A percentile compares a stretch with the other conserved stretches of the same genome.
Conservation (phyloP, 345 rosid species). For the Gossypium mustelinum region DNA sequence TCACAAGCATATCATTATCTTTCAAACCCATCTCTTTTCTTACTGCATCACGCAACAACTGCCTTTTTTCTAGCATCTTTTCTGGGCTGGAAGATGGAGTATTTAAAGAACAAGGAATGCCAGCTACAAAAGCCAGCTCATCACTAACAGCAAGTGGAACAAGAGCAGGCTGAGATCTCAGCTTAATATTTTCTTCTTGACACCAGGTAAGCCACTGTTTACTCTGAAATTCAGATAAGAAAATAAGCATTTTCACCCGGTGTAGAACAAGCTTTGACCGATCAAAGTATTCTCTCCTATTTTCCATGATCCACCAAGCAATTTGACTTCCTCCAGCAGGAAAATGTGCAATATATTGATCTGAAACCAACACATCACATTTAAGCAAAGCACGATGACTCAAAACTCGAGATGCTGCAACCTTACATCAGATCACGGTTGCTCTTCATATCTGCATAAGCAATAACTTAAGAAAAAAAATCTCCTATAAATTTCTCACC, state of each 20-base stretch:
- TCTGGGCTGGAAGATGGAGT: slow-evolving; percentile 54
- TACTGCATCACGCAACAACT: slow-evolving; percentile 55
- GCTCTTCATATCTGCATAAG: neutral
- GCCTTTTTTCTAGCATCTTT: slow-evolving; percentile 61
- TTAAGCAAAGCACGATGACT: neutral
- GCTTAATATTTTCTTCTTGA: slow-evolving; percentile 69
- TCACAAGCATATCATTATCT: slow-evolving; percentile 75
- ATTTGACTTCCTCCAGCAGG: slow-evolving; percentile 96
- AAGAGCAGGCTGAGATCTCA: slow-evolving; percentile 74
- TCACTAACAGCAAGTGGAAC: slow-evolving; percentile 89
- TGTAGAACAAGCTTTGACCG: slow-evolving; percentile 69
- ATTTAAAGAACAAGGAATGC: slow-evolving; percentile 65
- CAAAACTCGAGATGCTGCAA: neutral
- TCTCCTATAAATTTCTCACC: slow-evolving; percentile 40
- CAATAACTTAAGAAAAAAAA: slow-evolving; percentile 4
- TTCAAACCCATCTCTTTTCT: slow-evolving; percentile 75
- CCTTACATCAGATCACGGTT: neutral
- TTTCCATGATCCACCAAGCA: slow-evolving; percentile 99
- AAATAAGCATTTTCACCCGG: slow-evolving; percentile 75
- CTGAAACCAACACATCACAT: slow-evolving; percentile 39
- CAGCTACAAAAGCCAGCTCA: slow-evolving; percentile 94
- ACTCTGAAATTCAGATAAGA: slow-evolving; percentile 77
- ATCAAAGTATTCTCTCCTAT: slow-evolving; percentile 83
- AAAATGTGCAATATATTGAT: slow-evolving; percentile 73
- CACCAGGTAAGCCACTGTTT: slow-evolving; percentile 92